Conservation (phyloP, 2,329 filamentous ascomycete genomes). For the Fusarium sterilihyphosum region DNA sequence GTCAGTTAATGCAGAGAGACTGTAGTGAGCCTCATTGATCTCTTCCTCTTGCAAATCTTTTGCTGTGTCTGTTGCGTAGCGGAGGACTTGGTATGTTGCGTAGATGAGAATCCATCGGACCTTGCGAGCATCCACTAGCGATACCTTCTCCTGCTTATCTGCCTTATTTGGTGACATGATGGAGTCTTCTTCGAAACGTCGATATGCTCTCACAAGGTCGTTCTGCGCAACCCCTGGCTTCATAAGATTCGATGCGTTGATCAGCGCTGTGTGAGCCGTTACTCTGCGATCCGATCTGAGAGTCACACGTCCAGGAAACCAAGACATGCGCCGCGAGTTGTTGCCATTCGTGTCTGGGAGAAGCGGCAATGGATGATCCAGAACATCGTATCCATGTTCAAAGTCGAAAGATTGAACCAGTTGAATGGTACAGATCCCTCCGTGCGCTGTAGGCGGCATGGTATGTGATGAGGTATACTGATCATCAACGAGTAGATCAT, state of each 20-base stretch:
- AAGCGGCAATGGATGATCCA: constrained; percentile 74
- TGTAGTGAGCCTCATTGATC: constrained; percentile 65
- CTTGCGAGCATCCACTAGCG: constrained; percentile 74
- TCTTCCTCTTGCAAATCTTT: constrained; percentile 69
- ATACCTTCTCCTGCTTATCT: constrained; percentile 64
- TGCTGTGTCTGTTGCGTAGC: constrained; percentile 69
- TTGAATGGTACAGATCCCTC: constrained; percentile 76
- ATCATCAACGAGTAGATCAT: constrained; percentile 75
- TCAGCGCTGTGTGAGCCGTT: constrained; percentile 62
- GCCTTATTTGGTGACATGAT: constrained; percentile 60
- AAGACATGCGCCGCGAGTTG: constrained; percentile 51
- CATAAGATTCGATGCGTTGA: constrained; percentile 60
- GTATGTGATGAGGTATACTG: constrained; percentile 59
- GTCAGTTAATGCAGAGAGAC: constrained; percentile 56
- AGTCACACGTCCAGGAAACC: constrained; percentile 54
- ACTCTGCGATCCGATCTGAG: constrained; percentile 59
- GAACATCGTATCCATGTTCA: constrained; percentile 65
- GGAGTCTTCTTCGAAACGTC: constrained; percentile 73
- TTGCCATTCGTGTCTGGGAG: constrained; percentile 61
- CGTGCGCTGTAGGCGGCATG: constrained; percentile 65
- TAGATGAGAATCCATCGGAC: constrained; percentile 84
- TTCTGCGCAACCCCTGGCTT: constrained; percentile 55
- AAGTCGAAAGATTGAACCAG: constrained; percentile 73
- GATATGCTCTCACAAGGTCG: constrained; percentile 73
- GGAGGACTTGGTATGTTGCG: constrained; percentile 76